Evolutionary conservation across 768 basidiomycete genomes (phyloP).

Genomic region (Tephrocybe sp.): DNA sequence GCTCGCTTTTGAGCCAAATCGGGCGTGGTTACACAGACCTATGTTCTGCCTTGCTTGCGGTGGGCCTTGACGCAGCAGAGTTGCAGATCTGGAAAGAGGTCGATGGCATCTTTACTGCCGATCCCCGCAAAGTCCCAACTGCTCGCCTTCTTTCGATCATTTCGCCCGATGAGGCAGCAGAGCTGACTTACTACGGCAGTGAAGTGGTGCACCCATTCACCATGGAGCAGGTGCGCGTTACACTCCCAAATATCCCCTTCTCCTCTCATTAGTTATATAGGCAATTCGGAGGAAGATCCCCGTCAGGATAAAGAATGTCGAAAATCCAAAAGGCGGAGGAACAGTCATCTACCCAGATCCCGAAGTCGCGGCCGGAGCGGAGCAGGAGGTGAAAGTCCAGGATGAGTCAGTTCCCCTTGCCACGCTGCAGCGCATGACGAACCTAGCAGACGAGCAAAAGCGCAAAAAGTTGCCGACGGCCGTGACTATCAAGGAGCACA

Average conservation of each 20-base stretch:
- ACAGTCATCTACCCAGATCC: slow-evolving; percentile 90
- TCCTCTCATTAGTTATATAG: slow-evolving; percentile 29
- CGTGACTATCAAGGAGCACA: slow-evolving; percentile 95
- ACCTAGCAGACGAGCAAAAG: slow-evolving; percentile 34
- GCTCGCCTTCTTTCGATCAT: slow-evolving; percentile 91
- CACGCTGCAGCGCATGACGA: slow-evolving; percentile 31
- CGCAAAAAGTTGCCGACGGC: slow-evolving; percentile 77
- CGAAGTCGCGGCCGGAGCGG: slow-evolving; percentile 38
- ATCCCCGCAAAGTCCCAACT: slow-evolving; percentile 93
- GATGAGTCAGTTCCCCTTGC: slow-evolving; percentile 33
- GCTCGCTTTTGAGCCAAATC: slow-evolving; percentile 87
- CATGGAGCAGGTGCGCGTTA: slow-evolving; percentile 79
- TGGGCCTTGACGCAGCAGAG: slow-evolving; percentile 84
- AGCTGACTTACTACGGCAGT: slow-evolving; percentile 97
- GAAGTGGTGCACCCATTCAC: slow-evolving; percentile 99
- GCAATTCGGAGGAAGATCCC: slow-evolving; percentile 89
- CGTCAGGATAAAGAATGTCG: slow-evolving; percentile 97
- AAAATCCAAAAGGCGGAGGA: slow-evolving; percentile 84
- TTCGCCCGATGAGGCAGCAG: slow-evolving; percentile 96
- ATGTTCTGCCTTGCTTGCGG: slow-evolving; percentile 90
- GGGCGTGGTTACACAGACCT: slow-evolving; percentile 98
- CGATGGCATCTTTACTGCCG: slow-evolving; percentile 98
- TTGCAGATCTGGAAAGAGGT: slow-evolving; percentile 99
- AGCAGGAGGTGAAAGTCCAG: slow-evolving; percentile 21
- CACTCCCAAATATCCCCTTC: neutral